A percentile compares a stretch with the other conserved stretches of the same genome.
Conservation (phyloP, 2,329 filamentous ascomycete species). For the Balansia obtecta region DNA sequence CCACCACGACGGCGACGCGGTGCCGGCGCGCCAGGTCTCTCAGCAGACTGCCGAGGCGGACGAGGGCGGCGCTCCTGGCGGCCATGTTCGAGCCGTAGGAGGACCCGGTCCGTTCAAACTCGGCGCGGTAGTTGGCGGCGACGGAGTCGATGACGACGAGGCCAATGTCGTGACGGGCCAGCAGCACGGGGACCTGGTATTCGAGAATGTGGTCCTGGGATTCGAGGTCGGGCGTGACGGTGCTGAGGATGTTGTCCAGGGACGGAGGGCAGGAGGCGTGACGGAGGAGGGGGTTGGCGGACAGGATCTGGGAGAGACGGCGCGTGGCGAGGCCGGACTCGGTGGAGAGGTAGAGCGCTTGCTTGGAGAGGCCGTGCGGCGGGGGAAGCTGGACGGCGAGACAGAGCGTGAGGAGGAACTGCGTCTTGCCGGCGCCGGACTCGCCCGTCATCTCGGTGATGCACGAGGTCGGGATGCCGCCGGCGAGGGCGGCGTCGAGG, state of each 20-base stretch:
- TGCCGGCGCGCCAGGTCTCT: constrained; percentile 63
- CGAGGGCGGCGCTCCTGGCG: constrained; percentile 62
- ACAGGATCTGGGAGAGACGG: constrained; percentile 69
- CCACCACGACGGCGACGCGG: constrained; percentile 74
- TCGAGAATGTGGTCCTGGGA: constrained; percentile 89
- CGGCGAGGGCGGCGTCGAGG: constrained; percentile 59
- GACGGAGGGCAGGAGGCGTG: constrained; percentile 35
- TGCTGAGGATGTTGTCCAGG: constrained; percentile 65
- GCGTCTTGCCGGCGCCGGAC: constrained; percentile 90
- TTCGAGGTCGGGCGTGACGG: constrained; percentile 80
- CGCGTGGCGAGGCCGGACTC: constrained; percentile 75
- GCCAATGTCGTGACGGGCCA: constrained; percentile 63
- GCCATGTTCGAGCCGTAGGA: constrained; percentile 48
- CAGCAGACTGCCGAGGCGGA: constrained; percentile 63
- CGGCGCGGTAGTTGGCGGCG: constrained; percentile 88
- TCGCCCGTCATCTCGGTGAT: constrained; percentile 87
- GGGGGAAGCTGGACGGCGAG: constrained; percentile 72
- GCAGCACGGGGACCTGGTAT: constrained; percentile 81
- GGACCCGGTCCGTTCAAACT: constrained; percentile 54
- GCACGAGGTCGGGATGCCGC: constrained; percentile 69
- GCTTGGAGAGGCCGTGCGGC: constrained; percentile 55
- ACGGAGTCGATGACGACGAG: constrained; percentile 84
- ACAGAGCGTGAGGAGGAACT: constrained; percentile 76
- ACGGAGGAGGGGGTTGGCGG: constrained; percentile 48
- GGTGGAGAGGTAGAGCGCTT: constrained; percentile 88